Evolutionary conservation across 2,329 filamentous ascomycete species (phyloP), one percentile per base, ranked within the genome.

Genomic region (Colletotrichum euphorbiae): DNA sequence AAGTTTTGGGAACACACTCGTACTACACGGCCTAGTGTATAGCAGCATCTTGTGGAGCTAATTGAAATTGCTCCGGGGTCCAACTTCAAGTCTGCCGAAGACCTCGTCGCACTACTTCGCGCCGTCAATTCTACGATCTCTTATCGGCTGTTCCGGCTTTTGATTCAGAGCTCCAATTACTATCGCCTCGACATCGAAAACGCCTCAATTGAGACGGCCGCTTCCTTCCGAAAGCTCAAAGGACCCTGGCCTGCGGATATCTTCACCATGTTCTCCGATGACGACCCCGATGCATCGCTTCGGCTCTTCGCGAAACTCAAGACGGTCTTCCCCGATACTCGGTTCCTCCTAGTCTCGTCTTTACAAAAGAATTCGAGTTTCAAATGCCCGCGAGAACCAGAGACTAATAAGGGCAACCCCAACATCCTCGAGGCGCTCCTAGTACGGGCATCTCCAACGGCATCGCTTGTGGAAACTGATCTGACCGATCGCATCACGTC

Each of bases 101-200:
- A 11, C 13, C 38, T 67, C 8, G 24, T 48, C 6, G 11, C 50
- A n/a, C 21, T 62, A 11, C 21, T 62, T n/a, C 42, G 42, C 31
- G 36, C 4, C n/a, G 33, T 62, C 33, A 55, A 42, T 4, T 12
- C 63, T 12, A 33, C 50, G 6, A 12, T 67, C 6, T 62, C 63
- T 19, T 77, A 75, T 21, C 67, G 72, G 0, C 51, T 77, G 3
- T 69, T 77, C 4, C 71, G 71, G 0, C 65, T 76, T 1, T 40
- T 75, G 2, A 17, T 77, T 15, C 48, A 65, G 12, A 58, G 75
- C n/a, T 31, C 63, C 7, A 62, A 51, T 12, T 50, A 55, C 2
- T 73, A 72, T 31, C 21, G 21, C 4, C 17, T 76, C 6, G 74
- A 77, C 31, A 69, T 77, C 6, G 73, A 76, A 24, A 60, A 72